These are phyloP conservation scores for Pleomassaria siparia DNA, from an alignment of 2,329 filamentous ascomycete genomes.

Conservation along the genomic window DNA sequence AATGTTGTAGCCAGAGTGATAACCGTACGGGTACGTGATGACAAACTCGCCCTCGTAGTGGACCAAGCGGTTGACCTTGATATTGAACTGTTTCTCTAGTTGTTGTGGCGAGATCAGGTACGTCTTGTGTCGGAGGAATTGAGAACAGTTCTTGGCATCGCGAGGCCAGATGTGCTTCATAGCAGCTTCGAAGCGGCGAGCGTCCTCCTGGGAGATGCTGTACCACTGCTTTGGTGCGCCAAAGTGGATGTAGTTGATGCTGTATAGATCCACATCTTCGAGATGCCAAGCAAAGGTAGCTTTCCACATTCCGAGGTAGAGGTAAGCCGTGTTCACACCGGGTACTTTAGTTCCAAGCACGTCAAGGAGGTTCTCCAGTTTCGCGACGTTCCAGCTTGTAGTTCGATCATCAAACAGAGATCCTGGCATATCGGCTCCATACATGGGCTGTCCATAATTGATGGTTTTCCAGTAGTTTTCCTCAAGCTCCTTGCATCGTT, in stretches of 20 bases:
- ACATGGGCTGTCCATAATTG: constrained; percentile 91
- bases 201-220: constrained; percentile 95
- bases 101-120: constrained; percentile 93
- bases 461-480: constrained; percentile 96
- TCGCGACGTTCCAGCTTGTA: constrained; percentile 89
- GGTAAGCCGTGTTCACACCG: constrained; percentile 95
- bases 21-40: constrained; percentile 97
- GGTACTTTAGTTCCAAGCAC: constrained; percentile 94
- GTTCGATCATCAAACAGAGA: constrained; percentile 88
- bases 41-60: constrained; percentile 98
- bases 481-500: constrained; percentile 92
- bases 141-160: constrained; percentile 92
- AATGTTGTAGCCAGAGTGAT: constrained; percentile 96
- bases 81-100: constrained; percentile 83
- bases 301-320: constrained; percentile 99
- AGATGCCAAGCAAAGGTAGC: constrained; percentile 99
- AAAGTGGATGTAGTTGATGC: constrained; percentile 99
- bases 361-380: constrained; percentile 89
- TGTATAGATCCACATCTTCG: constrained; percentile 98
- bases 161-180: constrained; percentile 96
- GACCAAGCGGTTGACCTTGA: constrained; percentile 93
- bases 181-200: constrained; percentile 85
- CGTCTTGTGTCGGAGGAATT: constrained; percentile 96
- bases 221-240: constrained; percentile 99
- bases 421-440: constrained; percentile 94